phyloP scores from a whole-genome alignment of 495 filamentous ascomycete species.

The Penicillium paxilli region DNA sequence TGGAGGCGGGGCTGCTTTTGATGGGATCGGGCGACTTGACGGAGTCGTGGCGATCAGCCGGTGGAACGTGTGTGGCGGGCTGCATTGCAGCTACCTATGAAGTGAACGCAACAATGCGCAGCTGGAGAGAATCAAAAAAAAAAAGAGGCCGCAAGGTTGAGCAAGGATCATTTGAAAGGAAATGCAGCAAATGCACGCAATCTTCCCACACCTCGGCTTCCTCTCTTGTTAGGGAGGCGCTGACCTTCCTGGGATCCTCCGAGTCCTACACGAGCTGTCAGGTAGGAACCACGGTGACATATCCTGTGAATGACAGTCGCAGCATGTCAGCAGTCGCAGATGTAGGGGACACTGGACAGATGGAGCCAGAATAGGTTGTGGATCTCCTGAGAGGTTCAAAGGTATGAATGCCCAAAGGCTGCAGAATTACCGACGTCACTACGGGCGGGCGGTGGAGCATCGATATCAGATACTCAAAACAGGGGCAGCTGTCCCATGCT shows the following conservation, averaged over 20 bases:
- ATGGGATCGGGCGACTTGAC: constrained; percentile 21
- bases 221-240: constrained; percentile 25
- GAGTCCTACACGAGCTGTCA: constrained; percentile 21
- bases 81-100: constrained; percentile 21
- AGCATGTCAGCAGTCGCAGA: constrained; percentile 2
- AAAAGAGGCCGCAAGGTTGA: neutral
- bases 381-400: neutral
- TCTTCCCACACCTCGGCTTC: constrained; percentile 4
- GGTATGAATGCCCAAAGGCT: neutral
- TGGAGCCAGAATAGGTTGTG: neutral
- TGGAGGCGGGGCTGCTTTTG: constrained; percentile 26
- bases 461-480: constrained; percentile 1
- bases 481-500: neutral
- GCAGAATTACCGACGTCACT: constrained; percentile 28
- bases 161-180: neutral
- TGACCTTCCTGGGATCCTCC: constrained; percentile 30
- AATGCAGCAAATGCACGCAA: too few relatives aligned
- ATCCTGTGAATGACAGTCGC: constrained; percentile 14
- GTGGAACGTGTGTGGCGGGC: constrained; percentile 19
- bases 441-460: constrained; percentile 16
- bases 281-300: constrained; percentile 24
- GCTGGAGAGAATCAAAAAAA: constrained; percentile 3
- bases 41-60: constrained; percentile 22
- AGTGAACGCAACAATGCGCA: constrained; percentile 1
- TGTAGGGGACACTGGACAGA: neutral